Conservation (phyloP, 2,329 filamentous ascomycete genomes). For the Nemania sp. region DNA sequence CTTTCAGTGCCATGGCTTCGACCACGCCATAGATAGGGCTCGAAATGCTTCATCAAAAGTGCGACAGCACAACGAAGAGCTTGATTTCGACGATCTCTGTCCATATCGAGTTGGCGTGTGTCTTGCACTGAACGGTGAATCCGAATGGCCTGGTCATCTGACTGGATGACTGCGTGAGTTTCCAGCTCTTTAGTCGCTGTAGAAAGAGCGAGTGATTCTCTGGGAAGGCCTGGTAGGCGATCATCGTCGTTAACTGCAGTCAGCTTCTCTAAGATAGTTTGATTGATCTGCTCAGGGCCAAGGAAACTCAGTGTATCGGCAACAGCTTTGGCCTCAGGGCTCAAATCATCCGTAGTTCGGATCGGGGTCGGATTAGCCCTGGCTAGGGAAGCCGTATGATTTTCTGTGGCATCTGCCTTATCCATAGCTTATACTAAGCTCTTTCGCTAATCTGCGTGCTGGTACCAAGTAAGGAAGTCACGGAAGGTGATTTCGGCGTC, state of each 20-base stretch:
- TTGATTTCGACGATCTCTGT: neutral
- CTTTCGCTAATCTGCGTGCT: neutral
- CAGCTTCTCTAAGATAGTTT: neutral
- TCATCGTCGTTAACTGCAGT: neutral
- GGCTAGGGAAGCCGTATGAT: neutral
- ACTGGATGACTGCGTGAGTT: neutral
- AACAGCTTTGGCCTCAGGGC: neutral
- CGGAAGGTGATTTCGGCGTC: neutral
- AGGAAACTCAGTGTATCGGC: conserved; percentile 4
- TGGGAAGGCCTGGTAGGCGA: neutral
- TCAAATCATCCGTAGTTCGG: neutral
- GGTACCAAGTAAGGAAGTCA: neutral
- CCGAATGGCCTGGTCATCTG: neutral
- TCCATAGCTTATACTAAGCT: neutral
- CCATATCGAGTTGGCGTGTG: neutral
- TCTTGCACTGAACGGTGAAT: neutral
- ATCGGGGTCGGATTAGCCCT: neutral
- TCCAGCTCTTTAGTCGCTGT: neutral
- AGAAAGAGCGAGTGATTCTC: neutral
- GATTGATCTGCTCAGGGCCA: neutral
- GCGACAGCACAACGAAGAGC: neutral
- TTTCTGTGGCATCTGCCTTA: neutral
- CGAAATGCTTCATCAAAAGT: neutral
- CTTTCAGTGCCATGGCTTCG: neutral
- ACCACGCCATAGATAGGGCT: neutral